These are phyloP conservation scores for Prunus fruticosa DNA, from an alignment of 306 rosid species.

Conservation along the genomic window DNA sequence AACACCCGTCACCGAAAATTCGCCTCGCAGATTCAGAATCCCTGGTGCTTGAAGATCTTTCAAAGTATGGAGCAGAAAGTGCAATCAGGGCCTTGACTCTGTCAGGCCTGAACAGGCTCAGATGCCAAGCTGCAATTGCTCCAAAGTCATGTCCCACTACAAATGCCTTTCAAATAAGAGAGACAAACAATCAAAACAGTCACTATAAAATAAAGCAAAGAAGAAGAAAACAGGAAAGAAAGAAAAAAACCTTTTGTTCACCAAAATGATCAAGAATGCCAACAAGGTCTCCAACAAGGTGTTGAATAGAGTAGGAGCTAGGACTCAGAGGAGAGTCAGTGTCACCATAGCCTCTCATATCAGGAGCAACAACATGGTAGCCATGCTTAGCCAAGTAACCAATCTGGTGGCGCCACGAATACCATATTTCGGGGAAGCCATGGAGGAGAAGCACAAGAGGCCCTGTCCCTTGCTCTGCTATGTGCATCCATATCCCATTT, in stretches of 20 bases:
- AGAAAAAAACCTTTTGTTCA: slow-evolving; percentile 41
- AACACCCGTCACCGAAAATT: slow-evolving; percentile 39
- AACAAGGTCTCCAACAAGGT: slow-evolving; percentile 54
- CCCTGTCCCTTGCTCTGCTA: slow-evolving; percentile 71
- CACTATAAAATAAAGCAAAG: not conserved
- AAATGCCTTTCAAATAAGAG: slow-evolving; percentile 39
- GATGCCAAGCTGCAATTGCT: slow-evolving; percentile 52
- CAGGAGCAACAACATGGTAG: slow-evolving; percentile 73
- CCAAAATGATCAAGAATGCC: slow-evolving; percentile 60
- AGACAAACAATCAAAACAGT: not conserved
- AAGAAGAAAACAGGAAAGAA: not conserved
- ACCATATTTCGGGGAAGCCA: slow-evolving; percentile 72
- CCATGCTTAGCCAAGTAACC: slow-evolving; percentile 51
- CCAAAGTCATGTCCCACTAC: slow-evolving; percentile 64
- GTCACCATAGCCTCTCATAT: slow-evolving; percentile 70
- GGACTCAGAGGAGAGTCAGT: slow-evolving; percentile 57
- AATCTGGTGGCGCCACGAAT: slow-evolving; percentile 63
- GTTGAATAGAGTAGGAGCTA: slow-evolving; percentile 39
- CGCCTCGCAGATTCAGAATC: slow-evolving; percentile 35
- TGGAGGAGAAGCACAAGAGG: slow-evolving; percentile 66
- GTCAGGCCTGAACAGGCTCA: slow-evolving; percentile 63
- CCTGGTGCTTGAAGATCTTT: slow-evolving; percentile 42
- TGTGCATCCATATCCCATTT: slow-evolving; percentile 62
- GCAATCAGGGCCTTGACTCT: slow-evolving; percentile 57
- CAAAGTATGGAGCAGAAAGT: slow-evolving; percentile 44